Evolutionary conservation across 306 rosid genomes (phyloP), one percentile per base, ranked within the genome.

Genomic region (Macrotyloma uniflorum): DNA sequence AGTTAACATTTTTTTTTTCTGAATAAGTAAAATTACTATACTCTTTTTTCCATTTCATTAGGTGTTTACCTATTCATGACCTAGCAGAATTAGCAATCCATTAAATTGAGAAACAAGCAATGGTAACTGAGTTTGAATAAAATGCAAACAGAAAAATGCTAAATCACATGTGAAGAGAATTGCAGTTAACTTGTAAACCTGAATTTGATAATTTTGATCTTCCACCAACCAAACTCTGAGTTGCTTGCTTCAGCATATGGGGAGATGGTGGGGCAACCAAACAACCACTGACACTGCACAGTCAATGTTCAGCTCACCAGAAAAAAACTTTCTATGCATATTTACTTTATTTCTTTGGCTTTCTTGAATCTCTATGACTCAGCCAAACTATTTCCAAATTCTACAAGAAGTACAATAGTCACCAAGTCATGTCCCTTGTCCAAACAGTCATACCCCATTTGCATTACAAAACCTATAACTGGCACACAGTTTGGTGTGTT

Each of bases 221-320:
- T 46, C 47, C n/a, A 83, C 85, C 85, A 84, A 84, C 81, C 76
- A 74, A 84, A 80, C 65, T 84, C 22, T 76, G 84, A 82, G 89
- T 62, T 79, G 78, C 78, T 26, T 71, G 80, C 78, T 16, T 71
- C 57, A 63, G 16, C 70, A 65, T 5, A 47, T 53, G 18, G 73
- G 89, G 72, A 86, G 91, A 90, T 85, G 77, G 89, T 80, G 89
- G 75, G 77, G 88, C 90, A 85, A 94, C 98, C 91, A 79, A 90
- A 83, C 91, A 79, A 90, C 82, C 91, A 81, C 69, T 80, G 79
- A 81, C 72, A 75, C 78, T 51, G 8, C 73, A 70, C 76, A 45
- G 97, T 92, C 98, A 92, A 88, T 64, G 51, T 81, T 84, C 84
- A 77, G 98, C 88, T 94, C 90, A 92, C 86, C 97, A 72, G 79